Evolutionary conservation across 164 flowering plant species (phyloP), one percentile per base, ranked within the genome.

Genomic region (Aristolochia californica): DNA sequence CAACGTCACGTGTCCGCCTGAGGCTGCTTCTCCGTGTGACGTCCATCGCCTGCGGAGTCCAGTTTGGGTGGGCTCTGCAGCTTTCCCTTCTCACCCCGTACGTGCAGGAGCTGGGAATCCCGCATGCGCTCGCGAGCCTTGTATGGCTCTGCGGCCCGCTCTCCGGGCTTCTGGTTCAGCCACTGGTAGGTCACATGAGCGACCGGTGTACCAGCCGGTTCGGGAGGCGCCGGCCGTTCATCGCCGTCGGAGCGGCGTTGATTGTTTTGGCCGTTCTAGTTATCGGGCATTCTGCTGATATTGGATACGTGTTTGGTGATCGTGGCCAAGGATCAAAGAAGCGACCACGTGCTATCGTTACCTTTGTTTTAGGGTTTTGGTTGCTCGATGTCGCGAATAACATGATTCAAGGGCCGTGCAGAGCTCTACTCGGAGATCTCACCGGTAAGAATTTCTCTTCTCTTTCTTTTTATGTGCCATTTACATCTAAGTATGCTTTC

Each of bases 1-100:
- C n/a, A 30, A 16, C 7, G 16, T 13, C 49, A 26, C 68, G 76
- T 44, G 82, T 82, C 1, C 77, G 82, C 9, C 63, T 82, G 8
- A 61, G 72, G 66, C 66, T 65, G 30, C 72, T 93, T 5, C 74
- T 89, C 25, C 75, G 81, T 11, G 96, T 85, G 12, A 74, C 97
- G 0, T 85, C 96, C 15, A 77, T 93, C 20, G 97, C 95, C 2
- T 71, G 95, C 55, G 99, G 99, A 0, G 80, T 93, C 17, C 99
- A 93, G 52, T 93, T 93, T 76, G 99, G 99, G 4, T 93, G 99
- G 99, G 97, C 99, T 1, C 74, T 93, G 7, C 99, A 93, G 75
- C 83, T 93, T 16, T 93, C 97, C 3, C 72, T 89, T 3, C 79
- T 93, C 25, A 93, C 99, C 0, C 99, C 97, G 0, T 93, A 93